Evolutionary conservation across 345 rosid species (phyloP), one percentile per base, ranked within the genome.

Genomic region (Corymbia maculata): DNA sequence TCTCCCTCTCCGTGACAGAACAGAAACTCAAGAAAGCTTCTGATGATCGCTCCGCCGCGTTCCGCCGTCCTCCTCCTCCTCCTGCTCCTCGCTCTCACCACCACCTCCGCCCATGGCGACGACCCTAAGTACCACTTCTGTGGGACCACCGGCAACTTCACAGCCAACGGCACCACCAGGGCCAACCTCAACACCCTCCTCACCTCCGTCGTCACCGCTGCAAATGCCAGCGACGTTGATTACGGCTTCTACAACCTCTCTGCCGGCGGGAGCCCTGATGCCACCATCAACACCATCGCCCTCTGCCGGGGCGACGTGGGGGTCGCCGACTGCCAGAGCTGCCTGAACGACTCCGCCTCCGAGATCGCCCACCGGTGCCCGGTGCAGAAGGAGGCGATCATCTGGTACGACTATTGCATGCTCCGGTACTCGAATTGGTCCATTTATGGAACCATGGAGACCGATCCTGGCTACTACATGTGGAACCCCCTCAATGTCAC

Each of bases 201-300:
- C 7, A 0, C 32, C 30, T 61, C 68, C 0, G 0, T 26, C 0
- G 68, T 11, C 30, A 16, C 68, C 3, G 0, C 30, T 0, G 32
- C 32, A 24, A 11, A 57, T 0, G 0, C 52, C 5, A 51, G 1
- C 52, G 52, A 51, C 52, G 50, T 9, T 9, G 50, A 24, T 22
- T 11, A 0, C 13, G n/a, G 64, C 12, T 57, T 57, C n/a, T 24
- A 57, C 64, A 57, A 57, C n/a, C 64, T 57, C 64, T 57, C n/a
- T 0, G 0, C n/a, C n/a, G 0, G 64, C 13, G 0, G 64, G 1
- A 57, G 64, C 0, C 0, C 64, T 0, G 0, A 57, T 3, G 13
- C n/a, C 13, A 0, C n/a, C 6, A 0, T 57, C 64, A 57, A 57
- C 4, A 28, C 64, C 64, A 57, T 57, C 13, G n/a, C n/a, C 64